These are phyloP conservation scores for Fusarium marasasianum DNA, from an alignment of 2,329 filamentous ascomycete genomes.

Conservation along the genomic window DNA sequence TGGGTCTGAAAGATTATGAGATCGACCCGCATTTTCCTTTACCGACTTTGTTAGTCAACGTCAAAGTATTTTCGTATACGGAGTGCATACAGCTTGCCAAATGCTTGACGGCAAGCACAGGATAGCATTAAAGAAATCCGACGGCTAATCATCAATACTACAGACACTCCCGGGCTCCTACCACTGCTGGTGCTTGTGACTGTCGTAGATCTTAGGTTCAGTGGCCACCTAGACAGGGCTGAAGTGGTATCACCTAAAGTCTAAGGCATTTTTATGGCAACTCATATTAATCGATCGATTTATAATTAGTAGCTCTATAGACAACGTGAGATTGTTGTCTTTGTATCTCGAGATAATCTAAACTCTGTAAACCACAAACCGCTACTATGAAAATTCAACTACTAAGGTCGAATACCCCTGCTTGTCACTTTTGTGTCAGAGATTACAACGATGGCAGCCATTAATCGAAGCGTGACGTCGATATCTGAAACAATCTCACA, in stretches of 20 bases:
- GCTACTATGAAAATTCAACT: not conserved
- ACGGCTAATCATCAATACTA: not conserved
- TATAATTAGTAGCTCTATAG: not conserved
- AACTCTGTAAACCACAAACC: not conserved
- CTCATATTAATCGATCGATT: not conserved
- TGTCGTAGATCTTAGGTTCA: not conserved
- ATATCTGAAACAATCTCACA: not conserved
- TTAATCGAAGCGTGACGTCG: slow-evolving; percentile 2
- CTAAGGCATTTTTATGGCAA: not conserved
- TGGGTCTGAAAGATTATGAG: not conserved
- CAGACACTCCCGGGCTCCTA: not conserved
- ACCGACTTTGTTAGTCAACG: slow-evolving; percentile 14
- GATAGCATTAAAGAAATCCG: not conserved
- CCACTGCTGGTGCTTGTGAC: not conserved
- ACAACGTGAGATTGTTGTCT: too few species aligned
- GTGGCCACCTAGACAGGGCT: not conserved
- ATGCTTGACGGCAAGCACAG: not conserved
- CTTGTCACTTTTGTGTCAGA: not conserved
- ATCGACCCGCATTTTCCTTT: not conserved
- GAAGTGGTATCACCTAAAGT: not conserved
- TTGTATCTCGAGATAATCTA: not conserved
- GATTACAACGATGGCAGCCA: not conserved
- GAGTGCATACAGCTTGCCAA: not conserved
- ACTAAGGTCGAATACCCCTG: not conserved
- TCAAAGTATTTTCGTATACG: slow-evolving; percentile 6